Evolutionary conservation across 176 grass and related monocot genomes (phyloP), one percentile per base, ranked within the genome.

Genomic region (Bromus sterilis): DNA sequence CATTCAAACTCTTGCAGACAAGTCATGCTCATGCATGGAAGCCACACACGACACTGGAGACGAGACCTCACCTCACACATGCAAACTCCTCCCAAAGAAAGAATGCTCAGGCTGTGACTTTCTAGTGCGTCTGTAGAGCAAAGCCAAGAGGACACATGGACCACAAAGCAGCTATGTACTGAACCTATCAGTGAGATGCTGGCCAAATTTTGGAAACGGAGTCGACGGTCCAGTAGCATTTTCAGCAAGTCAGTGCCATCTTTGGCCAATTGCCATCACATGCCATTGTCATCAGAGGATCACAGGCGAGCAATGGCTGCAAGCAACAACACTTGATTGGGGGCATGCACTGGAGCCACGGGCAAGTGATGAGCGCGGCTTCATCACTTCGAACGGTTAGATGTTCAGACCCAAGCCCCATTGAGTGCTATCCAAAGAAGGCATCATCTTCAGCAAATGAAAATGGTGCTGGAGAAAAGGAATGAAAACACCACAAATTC

Each of bases 161-260:
- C 39, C 76, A 68, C 30, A 75, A 68, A 80, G 30, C 81, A 75
- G 20, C 39, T 68, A 31, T 70, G 62, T 31, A 82, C 31, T 76
- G 76, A 39, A 11, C 9, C 15, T 32, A 39, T 48, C 48, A 80
- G 4, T 4, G 7, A 53, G 53, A 30, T 36, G 49, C 29, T 37
- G 37, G 29, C 29, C 33, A 29, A 25, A 79, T 68, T 75, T 49
- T 32, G 46, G 59, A 20, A 75, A 36, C 21, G 68, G 9, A 46
- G 36, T 6, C 66, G 59, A 75, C 68, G 34, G 9, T 29, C 44
- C 26, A 57, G 75, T n/a, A n/a, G n/a, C n/a, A n/a, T n/a, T n/a
- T n/a, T n/a, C 3, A 53, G 57, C 63, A 56, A 46, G n/a, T 18
- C 37, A 24, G n/a, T 51, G 31, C 40, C 69, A 40, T 85, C 14